Evolutionary conservation across 257 asterid species (phyloP).

Genomic region (Pogostemon cablin): DNA sequence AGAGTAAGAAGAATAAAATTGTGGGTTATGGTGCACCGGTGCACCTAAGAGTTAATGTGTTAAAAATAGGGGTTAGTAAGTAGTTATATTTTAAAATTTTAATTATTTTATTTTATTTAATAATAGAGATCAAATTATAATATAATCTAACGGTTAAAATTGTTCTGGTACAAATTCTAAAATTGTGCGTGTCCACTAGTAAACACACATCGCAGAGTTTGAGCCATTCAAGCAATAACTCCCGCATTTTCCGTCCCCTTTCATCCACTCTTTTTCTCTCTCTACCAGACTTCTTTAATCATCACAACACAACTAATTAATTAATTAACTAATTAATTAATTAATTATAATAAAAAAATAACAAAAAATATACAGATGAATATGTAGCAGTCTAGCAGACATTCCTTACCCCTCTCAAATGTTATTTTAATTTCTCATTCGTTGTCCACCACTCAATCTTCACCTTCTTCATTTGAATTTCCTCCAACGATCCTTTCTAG

Average conservation of each 20-base stretch:
- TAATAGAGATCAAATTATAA: neutral
- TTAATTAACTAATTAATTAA: too few species aligned
- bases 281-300: constrained; percentile 14
- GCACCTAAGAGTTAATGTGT: too few species aligned
- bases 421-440: constrained; percentile 2
- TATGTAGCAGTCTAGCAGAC: constrained; percentile 16
- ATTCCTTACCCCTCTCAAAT: constrained; percentile 21
- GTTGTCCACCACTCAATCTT: constrained; percentile 42
- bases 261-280: constrained; percentile 33
- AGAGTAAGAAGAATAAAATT: neutral
- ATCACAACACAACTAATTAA: neutral
- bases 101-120: too few species aligned
- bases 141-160: neutral
- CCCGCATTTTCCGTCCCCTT: constrained; percentile 53
- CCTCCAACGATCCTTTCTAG: constrained; percentile 25
- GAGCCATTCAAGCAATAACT: constrained; percentile 61
- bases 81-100: too few species aligned
- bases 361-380: too few species aligned
- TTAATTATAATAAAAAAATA: too few species aligned
- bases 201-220: constrained; percentile 32
- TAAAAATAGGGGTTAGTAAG: too few species aligned
- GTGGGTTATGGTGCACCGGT: neutral
- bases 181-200: constrained; percentile 34
- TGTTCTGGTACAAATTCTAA: neutral
- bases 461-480: constrained; percentile 28